phyloP scores from a whole-genome alignment of 768 basidiomycete species.

The Crassisporium funariophilum region DNA sequence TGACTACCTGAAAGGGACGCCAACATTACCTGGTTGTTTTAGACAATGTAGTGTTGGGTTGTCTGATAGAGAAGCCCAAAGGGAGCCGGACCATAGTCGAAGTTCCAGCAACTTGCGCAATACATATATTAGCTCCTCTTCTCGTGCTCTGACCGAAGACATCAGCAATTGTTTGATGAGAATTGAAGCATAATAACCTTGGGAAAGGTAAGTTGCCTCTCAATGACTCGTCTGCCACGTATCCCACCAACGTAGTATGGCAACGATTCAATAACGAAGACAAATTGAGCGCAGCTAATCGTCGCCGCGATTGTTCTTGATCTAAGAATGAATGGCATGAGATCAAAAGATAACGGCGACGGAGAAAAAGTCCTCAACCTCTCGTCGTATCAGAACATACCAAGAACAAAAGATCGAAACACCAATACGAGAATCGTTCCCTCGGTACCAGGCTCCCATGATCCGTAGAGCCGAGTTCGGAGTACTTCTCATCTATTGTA shows the following conservation, averaged over 20 bases:
- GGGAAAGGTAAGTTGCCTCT: constrained; percentile 90
- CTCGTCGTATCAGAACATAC: constrained; percentile 69
- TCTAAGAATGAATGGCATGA: constrained; percentile 40
- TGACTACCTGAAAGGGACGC: neutral
- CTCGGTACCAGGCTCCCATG: constrained; percentile 59
- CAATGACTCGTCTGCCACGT: constrained; percentile 81
- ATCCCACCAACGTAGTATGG: constrained; percentile 63
- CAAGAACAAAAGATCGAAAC: constrained; percentile 83
- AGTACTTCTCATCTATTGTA: constrained; percentile 35
- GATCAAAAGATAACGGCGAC: neutral
- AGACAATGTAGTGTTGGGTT: constrained; percentile 55
- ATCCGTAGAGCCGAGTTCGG: constrained; percentile 61
- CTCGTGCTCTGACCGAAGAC: constrained; percentile 58
- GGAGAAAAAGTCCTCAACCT: constrained; percentile 42
- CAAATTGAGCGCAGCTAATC: constrained; percentile 74
- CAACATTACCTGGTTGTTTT: constrained; percentile 57
- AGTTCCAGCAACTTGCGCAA: constrained; percentile 75
- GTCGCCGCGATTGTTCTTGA: constrained; percentile 55
- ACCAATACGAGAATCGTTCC: constrained; percentile 92
- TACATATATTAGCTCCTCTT: constrained; percentile 88
- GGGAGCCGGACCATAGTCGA: constrained; percentile 70
- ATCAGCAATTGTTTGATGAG: neutral
- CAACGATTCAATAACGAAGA: constrained; percentile 80
- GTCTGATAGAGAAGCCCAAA: constrained; percentile 78
- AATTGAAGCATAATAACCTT: constrained; percentile 45